phyloP scores from a whole-genome alignment of 371 early-diverging fungal species.

The Lichtheimia hyalospora region DNA sequence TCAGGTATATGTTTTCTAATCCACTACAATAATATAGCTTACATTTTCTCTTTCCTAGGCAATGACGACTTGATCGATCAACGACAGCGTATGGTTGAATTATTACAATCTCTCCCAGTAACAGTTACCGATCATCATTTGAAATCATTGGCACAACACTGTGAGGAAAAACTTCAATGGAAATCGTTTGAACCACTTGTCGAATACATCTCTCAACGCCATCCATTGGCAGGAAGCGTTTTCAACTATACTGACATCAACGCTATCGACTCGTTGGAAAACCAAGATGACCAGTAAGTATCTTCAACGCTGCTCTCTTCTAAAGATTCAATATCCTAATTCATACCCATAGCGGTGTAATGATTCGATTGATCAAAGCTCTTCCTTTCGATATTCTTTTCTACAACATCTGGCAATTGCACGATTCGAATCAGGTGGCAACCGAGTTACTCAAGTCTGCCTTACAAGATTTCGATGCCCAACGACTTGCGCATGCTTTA shows the following conservation, averaged over 20 bases:
- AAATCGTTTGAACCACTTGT: constrained; percentile 30
- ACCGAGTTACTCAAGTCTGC: constrained; percentile 20
- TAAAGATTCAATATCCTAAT: too few species aligned
- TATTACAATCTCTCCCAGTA: constrained; percentile 24
- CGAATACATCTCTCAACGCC: constrained; percentile 39
- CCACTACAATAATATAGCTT: too few species aligned
- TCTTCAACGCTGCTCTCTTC: too few species aligned
- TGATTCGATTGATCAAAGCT: constrained; percentile 23
- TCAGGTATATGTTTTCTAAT: not conserved
- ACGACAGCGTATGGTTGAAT: constrained; percentile 15
- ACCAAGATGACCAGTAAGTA: constrained; percentile 21
- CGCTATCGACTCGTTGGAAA: constrained; percentile 2
- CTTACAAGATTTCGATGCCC: constrained; percentile 21
- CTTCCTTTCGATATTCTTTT: constrained; percentile 42
- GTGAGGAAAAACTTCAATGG: constrained; percentile 20
- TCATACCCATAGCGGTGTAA: not conserved
- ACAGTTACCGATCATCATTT: constrained; percentile 19
- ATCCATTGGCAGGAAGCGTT: constrained; percentile 47
- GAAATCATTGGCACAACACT: constrained; percentile 14
- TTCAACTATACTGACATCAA: constrained; percentile 30
- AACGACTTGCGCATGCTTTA: constrained; percentile 21
- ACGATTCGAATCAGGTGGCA: constrained; percentile 19
- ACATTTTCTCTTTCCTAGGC: too few species aligned
- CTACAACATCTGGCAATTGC: constrained; percentile 22
- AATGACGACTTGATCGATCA: not conserved